These are phyloP conservation scores for Actinidia arguta DNA, from an alignment of 179 eudicot genomes.

Conservation along the genomic window DNA sequence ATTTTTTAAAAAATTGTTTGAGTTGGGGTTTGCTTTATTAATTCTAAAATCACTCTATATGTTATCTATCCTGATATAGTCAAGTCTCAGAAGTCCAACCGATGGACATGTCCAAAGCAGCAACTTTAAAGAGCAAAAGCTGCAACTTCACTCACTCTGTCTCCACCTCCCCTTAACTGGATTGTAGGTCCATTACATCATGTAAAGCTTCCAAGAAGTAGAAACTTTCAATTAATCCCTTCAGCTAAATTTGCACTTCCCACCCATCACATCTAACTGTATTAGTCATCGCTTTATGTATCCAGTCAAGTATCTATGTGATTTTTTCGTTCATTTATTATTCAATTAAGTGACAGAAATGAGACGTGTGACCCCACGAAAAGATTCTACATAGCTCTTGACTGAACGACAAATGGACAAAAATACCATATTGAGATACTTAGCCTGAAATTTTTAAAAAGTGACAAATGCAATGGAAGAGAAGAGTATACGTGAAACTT, in stretches of 20 bases:
- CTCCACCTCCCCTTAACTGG: neutral
- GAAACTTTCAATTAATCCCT: slow-evolving; percentile 6
- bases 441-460: too few species aligned
- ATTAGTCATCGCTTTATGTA: neutral
- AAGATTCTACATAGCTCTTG: too few species aligned
- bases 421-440: too few species aligned
- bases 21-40: neutral
- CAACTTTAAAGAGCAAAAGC: slow-evolving; percentile 33
- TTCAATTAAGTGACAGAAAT: too few species aligned
- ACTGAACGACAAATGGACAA: too few species aligned
- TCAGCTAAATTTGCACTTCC: neutral
- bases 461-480: too few species aligned
- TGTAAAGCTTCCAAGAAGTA: slow-evolving; percentile 6
- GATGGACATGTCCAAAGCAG: slow-evolving; percentile 19
- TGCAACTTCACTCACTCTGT: neutral
- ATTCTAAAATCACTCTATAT: neutral
- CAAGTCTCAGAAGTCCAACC: slow-evolving; percentile 22
- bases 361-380: too few species aligned
- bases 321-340: neutral
- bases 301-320: neutral
- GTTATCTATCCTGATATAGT: neutral
- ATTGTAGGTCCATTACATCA: slow-evolving; percentile 12
- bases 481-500: too few species aligned
- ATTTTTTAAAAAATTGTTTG: neutral
- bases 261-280: neutral